Base-by-base conservation (phyloP, 2,329 filamentous ascomycete species). In the Trichoderma breve region DNA sequence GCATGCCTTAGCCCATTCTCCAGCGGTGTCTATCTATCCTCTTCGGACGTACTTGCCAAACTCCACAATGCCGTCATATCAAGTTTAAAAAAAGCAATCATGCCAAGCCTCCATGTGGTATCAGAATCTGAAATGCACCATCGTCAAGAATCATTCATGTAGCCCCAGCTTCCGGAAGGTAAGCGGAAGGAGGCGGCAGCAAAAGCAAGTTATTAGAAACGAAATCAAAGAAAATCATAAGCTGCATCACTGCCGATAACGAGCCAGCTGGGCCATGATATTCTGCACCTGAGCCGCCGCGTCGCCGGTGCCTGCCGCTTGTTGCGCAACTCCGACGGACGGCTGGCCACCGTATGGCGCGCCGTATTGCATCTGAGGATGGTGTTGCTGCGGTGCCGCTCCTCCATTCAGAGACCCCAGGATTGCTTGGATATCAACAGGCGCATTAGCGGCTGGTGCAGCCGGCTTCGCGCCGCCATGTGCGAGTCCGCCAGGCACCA, bases 221-320 rank as follows among this genome's bases (percentile, higher is more conserved):
- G 24, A 24, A 47, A 47, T 14, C 36, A 39, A 26, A 62, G 15
- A 21, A 36, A 21, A n/a, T 4, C 6, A n/a, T 4, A 6, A 14
- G 39, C 57, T 26, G 9, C 24, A 51, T 75, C 60, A 89, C 78
- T 90, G 87, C 74, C 90, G 86, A 77, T 89, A 91, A 75, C 87
- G 89, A 61, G 90, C 88, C 72, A 94, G 82, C 76, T 93, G 90
- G 15, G 91, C 90, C 88, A 94, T 92, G 66, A 94, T 93, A 76
- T 92, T 91, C 78, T 91, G 88, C 76, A 94, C 86, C 68, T 89
- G 85, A 14, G 90, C 83, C 9, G 84, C 83, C 14, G 83, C 80
- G 70, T 82, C 81, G 14, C 78, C 77, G 70, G 78, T 74, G 26
- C 75, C 73, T 26, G 67, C 66, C n/a, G 32, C 57, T 73, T 73